Base-by-base conservation (phyloP, 2,329 filamentous ascomycete genomes). In the Rhynchosporium secalis region DNA sequence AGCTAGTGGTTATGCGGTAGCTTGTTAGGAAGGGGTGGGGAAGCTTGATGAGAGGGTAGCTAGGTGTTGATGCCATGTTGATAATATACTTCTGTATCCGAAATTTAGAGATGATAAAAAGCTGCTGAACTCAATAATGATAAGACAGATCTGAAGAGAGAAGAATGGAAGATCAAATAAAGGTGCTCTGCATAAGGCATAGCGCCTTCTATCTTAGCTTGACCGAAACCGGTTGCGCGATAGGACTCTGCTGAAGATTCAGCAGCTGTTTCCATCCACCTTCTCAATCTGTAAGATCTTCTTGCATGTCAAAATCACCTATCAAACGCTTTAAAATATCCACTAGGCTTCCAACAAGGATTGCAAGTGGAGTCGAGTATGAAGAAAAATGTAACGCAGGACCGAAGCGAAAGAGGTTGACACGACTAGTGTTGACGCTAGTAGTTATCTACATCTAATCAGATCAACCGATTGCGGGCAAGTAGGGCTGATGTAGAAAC, bases 31-130 rank as follows among this genome's bases (percentile, higher is more conserved):
- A 58, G n/a, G 56, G 56, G 40, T 68, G 66, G 48, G 66, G 66
- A 56, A 68, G 51, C 36, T 68, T 68, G 29, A 68, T 60, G 20
- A 66, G 57, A 57, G 66, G 66, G 41, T 68, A 65, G 48, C 46
- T 61, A 15, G 58, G 41, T 62, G 58, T 56, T 51, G 61, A 49
- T 36, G 31, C 29, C 48, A 51, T 51, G 13, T 31, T 51, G 28
- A 38, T 10, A 20, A 20, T 20, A 20, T 20, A 20, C 20, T 20
- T 20, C 20, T 20, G 20, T 20, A 20, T 20, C 20, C 20, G 20
- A 20, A 20, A 20, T 20, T 20, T 20, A 15, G 10, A 43, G 40
- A 4, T 13, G 10, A 13, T 43, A 43, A 8, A 15, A 43, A 43
- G 40, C 4, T 9, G 1, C 40, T 13, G 10, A 13, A 43, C 10